phyloP scores from a whole-genome alignment of 129 eudicot species.

The Artemisia annua region DNA sequence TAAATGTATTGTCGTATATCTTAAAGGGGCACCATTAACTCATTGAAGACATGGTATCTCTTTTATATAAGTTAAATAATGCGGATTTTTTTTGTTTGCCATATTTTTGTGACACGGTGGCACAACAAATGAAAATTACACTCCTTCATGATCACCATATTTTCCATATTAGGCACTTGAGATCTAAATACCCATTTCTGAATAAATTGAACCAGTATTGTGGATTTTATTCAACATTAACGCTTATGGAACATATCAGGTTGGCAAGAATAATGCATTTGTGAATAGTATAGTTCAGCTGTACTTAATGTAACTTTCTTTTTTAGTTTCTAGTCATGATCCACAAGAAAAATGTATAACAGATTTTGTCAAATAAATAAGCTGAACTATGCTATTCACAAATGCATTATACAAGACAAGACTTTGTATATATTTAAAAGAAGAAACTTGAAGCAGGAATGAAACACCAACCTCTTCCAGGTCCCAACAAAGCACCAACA shows the following conservation, averaged over 20 bases:
- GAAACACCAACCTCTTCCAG: slow-evolving; percentile 73
- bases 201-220: no score
- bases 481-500: slow-evolving; percentile 82
- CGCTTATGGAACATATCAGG: no score
- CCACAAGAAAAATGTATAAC: background rate
- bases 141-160: no score
- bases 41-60: background rate
- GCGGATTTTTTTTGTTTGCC: background rate
- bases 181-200: no score
- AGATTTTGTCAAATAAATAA: background rate
- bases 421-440: slow-evolving; percentile 1
- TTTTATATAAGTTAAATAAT: background rate
- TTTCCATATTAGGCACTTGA: background rate
- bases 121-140: no score
- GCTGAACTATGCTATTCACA: background rate
- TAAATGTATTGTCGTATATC: background rate
- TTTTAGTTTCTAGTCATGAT: background rate
- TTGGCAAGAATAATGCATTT: no score
- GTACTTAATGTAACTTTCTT: no score
- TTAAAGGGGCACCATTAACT: slow-evolving; percentile 1
- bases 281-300: no score
- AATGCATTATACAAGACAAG: background rate
- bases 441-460: slow-evolving; percentile 16
- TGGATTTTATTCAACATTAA: no score
- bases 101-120: no score